phyloP scores from a whole-genome alignment of 2,329 filamentous ascomycete species.

The Talaromyces sp. region DNA sequence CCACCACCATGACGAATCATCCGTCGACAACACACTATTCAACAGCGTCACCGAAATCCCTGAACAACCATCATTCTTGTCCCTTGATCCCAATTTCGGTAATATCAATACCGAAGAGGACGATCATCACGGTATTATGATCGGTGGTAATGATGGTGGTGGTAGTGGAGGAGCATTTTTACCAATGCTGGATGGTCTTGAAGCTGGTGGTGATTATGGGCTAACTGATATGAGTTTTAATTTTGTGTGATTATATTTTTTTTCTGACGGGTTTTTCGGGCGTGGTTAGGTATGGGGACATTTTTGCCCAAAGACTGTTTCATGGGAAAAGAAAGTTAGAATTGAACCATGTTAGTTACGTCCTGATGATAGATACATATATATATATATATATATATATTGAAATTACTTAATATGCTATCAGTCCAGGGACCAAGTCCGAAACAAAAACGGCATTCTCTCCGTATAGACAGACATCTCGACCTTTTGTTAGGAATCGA shows the following conservation, averaged over 20 bases:
- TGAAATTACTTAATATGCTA: neutral
- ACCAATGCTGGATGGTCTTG: constrained; percentile 14
- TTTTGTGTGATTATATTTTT: constrained; percentile 12
- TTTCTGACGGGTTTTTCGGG: neutral
- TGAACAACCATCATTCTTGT: constrained; percentile 15
- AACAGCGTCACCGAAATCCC: constrained; percentile 13
- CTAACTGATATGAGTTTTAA: constrained; percentile 15
- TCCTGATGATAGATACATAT: too few species aligned
- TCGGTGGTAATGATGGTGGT: neutral
- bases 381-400: neutral
- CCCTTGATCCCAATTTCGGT: constrained; percentile 11
- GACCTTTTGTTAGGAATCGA: too few species aligned
- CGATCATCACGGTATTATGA: neutral
- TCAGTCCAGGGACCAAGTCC: neutral
- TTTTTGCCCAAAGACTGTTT: neutral
- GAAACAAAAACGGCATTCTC: neutral
- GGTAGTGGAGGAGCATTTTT: constrained; percentile 7
- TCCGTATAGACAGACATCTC: too few species aligned
- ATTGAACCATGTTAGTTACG: too few species aligned
- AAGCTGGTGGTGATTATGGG: constrained; percentile 10
- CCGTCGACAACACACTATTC: constrained; percentile 8
- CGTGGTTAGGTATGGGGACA: neutral
- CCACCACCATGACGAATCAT: neutral
- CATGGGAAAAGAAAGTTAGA: too few species aligned
- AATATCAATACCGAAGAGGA: constrained; percentile 5